Conservation (phyloP, 441 rosid genomes). For the Gossypium laxum region DNA sequence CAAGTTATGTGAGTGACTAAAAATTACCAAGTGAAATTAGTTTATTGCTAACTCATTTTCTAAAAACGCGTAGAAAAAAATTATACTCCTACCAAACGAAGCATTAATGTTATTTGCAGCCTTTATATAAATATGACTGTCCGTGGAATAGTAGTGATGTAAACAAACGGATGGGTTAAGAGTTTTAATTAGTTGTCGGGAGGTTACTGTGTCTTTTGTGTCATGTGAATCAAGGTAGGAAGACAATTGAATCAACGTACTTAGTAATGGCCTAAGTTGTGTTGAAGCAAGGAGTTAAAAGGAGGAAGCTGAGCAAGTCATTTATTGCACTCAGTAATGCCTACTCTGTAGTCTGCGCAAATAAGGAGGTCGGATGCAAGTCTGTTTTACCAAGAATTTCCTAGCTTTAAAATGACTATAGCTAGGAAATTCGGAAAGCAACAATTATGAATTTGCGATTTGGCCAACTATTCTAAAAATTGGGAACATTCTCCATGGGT, state of each 20-base stretch:
- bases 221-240: background rate
- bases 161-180: background rate
- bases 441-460: background rate
- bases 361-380: background rate
- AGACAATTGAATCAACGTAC: background rate
- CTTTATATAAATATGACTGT: background rate
- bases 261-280: background rate
- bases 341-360: background rate
- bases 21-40: background rate
- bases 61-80: background rate
- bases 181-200: background rate
- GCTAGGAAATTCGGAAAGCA: background rate
- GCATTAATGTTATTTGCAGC: background rate
- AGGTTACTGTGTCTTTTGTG: background rate
- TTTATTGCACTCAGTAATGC: background rate
- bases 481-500: background rate
- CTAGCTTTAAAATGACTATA: background rate
- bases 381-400: conserved; percentile 1
- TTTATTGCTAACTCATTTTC: background rate
- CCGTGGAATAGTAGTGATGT: background rate
- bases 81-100: background rate
- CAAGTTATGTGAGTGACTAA: background rate
- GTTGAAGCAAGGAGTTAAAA: background rate
- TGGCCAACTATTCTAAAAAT: background rate
- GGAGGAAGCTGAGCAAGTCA: background rate